Conservation (phyloP, 2,329 filamentous ascomycete species). For the Akanthomyces dipterigenus region DNA sequence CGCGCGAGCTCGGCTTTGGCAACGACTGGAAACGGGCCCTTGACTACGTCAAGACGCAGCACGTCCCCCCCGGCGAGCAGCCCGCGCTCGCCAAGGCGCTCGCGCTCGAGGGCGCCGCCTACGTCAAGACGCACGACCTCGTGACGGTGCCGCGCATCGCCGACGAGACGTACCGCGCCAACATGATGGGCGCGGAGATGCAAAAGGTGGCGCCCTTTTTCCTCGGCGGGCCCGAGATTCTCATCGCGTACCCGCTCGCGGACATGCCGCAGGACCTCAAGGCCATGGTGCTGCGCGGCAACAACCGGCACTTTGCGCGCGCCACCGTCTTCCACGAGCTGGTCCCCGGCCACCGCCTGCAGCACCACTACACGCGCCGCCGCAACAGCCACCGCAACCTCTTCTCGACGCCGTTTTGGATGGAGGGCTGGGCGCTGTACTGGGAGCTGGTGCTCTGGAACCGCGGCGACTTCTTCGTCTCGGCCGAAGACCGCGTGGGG, state of each 20-base stretch:
- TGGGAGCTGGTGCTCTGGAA: constrained; percentile 56
- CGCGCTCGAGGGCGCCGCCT: constrained; percentile 43
- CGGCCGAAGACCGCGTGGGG: constrained; percentile 46
- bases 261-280: constrained; percentile 48
- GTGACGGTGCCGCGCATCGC: constrained; percentile 49
- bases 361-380: constrained; percentile 42
- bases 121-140: constrained; percentile 46
- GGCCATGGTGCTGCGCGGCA: constrained; percentile 53
- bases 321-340: constrained; percentile 57
- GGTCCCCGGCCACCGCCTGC: constrained; percentile 51
- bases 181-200: constrained; percentile 46
- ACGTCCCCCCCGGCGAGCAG: constrained; percentile 48
- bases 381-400: constrained; percentile 42
- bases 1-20: constrained; percentile 39
- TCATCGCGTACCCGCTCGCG: constrained; percentile 49
- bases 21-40: constrained; percentile 46
- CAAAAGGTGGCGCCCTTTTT: constrained; percentile 55
- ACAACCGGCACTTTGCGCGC: constrained; percentile 50
- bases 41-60: constrained; percentile 48
- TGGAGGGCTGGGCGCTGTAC: constrained; percentile 56
- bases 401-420: constrained; percentile 52
- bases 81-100: constrained; percentile 44
- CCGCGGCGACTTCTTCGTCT: constrained; percentile 41
- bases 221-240: constrained; percentile 46
- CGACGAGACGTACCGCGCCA: constrained; percentile 47